These are phyloP conservation scores for Musa balbisiana DNA, from an alignment of 202 grass and related monocot species.

Conservation along the genomic window DNA sequence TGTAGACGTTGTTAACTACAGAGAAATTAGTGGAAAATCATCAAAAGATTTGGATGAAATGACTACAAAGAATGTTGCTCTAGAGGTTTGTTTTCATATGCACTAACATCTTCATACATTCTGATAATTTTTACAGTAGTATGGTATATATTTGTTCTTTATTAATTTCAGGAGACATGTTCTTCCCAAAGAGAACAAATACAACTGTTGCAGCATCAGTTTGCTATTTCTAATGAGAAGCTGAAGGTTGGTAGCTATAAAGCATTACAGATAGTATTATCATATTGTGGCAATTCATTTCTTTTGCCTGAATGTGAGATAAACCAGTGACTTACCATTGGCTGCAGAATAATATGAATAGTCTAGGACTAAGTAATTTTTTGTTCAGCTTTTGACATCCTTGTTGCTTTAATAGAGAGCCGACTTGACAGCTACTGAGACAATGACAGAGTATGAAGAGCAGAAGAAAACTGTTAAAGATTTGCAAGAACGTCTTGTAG, in stretches of 20 bases:
- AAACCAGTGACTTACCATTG: not conserved
- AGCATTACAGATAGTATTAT: too few relatives aligned
- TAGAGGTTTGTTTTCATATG: constrained; percentile 49
- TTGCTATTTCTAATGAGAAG: constrained; percentile 58
- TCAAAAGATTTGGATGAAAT: constrained; percentile 39
- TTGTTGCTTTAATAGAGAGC: constrained; percentile 48
- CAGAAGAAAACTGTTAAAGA: constrained; percentile 59
- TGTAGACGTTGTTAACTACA: constrained; percentile 33
- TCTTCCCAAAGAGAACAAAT: constrained; percentile 51
- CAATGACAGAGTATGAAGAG: constrained; percentile 59
- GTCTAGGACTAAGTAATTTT: not conserved
- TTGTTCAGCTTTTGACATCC: not conserved
- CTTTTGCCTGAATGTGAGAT: not conserved
- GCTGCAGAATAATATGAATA: not conserved
- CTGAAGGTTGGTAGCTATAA: constrained; percentile 46
- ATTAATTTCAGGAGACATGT: constrained; percentile 39
- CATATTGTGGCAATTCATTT: not conserved
- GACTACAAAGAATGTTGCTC: constrained; percentile 19
- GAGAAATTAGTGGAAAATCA: constrained; percentile 34
- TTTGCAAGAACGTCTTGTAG: constrained; percentile 56
- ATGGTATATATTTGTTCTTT: not conserved
- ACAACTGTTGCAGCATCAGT: constrained; percentile 42
- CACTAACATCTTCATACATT: not conserved
- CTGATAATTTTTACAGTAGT: constrained; percentile 17
- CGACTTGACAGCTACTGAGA: constrained; percentile 59